A percentile compares a stretch with the other conserved stretches of the same genome.
Conservation (phyloP, 495 filamentous ascomycete species). For the Xylaria intraflava region DNA sequence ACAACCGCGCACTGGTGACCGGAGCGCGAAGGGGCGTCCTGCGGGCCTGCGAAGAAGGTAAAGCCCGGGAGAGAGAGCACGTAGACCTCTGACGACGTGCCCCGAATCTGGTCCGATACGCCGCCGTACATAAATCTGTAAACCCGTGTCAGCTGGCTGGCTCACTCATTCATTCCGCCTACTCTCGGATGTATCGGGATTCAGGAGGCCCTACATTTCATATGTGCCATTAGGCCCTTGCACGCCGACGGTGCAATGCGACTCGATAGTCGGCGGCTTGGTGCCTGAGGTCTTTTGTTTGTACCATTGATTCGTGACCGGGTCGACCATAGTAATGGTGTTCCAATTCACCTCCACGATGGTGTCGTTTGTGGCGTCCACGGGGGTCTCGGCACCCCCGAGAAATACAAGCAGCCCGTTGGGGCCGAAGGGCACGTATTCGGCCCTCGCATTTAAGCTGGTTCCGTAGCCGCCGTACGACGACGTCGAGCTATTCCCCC, state of each 20-base stretch:
- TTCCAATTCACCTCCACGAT: conserved; percentile 18
- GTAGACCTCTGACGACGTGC: conserved; percentile 25
- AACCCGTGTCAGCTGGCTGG: neutral
- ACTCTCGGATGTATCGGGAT: neutral
- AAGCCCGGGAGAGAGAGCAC: conserved; percentile 44
- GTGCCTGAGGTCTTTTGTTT: conserved; percentile 27
- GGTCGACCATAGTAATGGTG: conserved; percentile 31
- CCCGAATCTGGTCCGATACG: conserved; percentile 8
- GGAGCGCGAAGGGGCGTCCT: conserved; percentile 18
- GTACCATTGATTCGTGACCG: conserved; percentile 27
- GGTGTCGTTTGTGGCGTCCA: conserved; percentile 13
- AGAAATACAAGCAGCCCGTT: conserved; percentile 32
- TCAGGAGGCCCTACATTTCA: conserved; percentile 17
- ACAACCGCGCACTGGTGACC: conserved; percentile 28
- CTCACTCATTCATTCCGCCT: neutral
- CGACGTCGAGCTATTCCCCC: conserved; percentile 24
- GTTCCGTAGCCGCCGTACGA: conserved; percentile 24
- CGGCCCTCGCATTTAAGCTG: conserved; percentile 21
- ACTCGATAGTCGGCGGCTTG: conserved; percentile 13
- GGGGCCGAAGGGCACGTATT: conserved; percentile 31
- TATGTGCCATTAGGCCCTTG: conserved; percentile 29
- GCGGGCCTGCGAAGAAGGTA: conserved; percentile 30
- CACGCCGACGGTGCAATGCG: conserved; percentile 26
- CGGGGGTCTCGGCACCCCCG: conserved; percentile 23
- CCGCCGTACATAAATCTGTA: conserved; percentile 34